Base-by-base conservation (phyloP, 805 yeast species). In the Yamadazyma insecticola region DNA sequence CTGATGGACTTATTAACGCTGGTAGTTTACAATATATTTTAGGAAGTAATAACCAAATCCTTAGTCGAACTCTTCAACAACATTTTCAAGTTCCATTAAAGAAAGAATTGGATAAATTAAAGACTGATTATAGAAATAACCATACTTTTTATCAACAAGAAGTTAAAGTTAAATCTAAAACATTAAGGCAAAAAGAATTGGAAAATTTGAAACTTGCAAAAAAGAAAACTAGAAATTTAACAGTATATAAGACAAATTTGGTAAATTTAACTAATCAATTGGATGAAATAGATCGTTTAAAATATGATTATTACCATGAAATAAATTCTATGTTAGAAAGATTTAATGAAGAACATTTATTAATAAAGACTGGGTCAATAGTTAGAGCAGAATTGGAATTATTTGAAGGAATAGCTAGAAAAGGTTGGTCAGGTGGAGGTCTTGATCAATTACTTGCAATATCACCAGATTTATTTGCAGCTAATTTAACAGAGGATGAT, bases 341-440 rank as follows among this genome's bases (percentile, higher is more conserved):
- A 14, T 70, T 72, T 21, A 71, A 82, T n/a, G 76, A 81, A 23
- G 60, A 63, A 16, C 58, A 65, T 16, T 60, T 84, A 4, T 63
- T 82, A 27, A 53, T 58, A 13, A 65, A 69, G 31, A 68, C 85
- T 2, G 81, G 86, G 1, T 68, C 81, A 1, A 63, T 82, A 4
- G 78, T 85, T 2, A 62, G 86, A 29, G 89, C 92, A 2, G 90
- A 87, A 50, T 76, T 87, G 12, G 92, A 85, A 45, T 76, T 86
- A 13, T 77, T 75, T 44, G 95, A 84, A 47, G 80, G 82, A 16
- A 76, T 87, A 14, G 94, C 95, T 0, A 67, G 76, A 35, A 87
- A 87, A 49, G 92, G 94, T 4, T 80, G 88, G 85, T 71, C 81
- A 4, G 95, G 94, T 10, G 92, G 90, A 16, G 95, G 95, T 0